Evolutionary conservation across 129 eudicot species (phyloP).

Genomic region (Flaveria brownii): DNA sequence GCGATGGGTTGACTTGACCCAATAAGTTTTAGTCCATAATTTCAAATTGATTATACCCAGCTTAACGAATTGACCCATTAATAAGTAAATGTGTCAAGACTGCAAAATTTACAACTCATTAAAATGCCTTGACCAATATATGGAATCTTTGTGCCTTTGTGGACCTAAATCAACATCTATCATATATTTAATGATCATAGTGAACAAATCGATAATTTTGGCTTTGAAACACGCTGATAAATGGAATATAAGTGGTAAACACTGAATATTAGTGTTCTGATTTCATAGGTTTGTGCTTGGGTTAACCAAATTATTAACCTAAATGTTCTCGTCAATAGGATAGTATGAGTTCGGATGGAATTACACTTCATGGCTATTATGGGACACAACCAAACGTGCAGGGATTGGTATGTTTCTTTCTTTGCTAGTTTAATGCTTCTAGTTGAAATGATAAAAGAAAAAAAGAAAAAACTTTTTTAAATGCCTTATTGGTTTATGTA

Average conservation of each 20-base stretch:
- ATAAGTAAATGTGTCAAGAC: not conserved
- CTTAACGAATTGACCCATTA: not conserved
- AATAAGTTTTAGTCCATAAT: too few relatives aligned
- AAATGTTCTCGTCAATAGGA: slow-evolving; percentile 32
- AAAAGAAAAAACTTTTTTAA: not conserved
- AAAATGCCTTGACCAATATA: not conserved
- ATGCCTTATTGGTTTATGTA: not conserved
- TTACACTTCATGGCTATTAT: slow-evolving; percentile 44
- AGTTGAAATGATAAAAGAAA: not conserved
- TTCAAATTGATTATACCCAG: too few relatives aligned
- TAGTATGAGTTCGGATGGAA: slow-evolving; percentile 45
- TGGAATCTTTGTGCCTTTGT: not conserved
- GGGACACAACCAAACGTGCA: slow-evolving; percentile 47
- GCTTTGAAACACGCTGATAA: not conserved
- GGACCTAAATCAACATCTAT: not conserved
- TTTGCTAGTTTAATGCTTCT: not conserved
- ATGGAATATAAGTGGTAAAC: not conserved
- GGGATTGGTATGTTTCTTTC: slow-evolving; percentile 39
- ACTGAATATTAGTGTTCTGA: not conserved
- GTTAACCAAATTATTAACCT: not conserved
- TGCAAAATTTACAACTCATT: not conserved
- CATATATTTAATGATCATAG: not conserved
- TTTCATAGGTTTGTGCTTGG: not conserved
- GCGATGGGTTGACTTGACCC: not conserved
- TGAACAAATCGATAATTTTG: not conserved